Conservation (phyloP, 2,329 filamentous ascomycete genomes). For the Hawksworthiomyces lignivorus region DNA sequence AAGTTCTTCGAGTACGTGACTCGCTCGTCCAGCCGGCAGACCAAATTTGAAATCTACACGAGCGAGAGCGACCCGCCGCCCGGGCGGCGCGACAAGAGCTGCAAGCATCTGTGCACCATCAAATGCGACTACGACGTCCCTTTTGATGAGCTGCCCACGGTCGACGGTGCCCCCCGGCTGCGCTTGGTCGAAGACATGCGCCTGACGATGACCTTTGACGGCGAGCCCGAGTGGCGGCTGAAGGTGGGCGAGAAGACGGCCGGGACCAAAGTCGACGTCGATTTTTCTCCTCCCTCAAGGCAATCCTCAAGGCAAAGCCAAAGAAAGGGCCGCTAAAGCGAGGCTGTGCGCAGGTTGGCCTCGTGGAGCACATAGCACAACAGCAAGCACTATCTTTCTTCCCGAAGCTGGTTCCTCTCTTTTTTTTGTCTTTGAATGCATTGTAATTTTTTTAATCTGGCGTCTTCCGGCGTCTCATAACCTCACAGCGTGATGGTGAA, state of each 20-base stretch:
- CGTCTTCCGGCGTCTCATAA: too few species aligned
- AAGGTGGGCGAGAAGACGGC: constrained; percentile 5
- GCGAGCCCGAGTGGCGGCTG: constrained; percentile 11
- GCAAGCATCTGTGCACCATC: constrained; percentile 7
- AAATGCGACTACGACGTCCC: constrained; percentile 10
- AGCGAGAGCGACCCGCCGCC: constrained; percentile 6
- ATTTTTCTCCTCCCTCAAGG: too few species aligned
- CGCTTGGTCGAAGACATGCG: constrained; percentile 10
- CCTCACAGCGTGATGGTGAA: too few species aligned
- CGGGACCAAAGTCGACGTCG: constrained; percentile 4
- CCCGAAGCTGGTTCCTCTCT: too few species aligned
- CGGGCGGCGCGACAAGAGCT: constrained; percentile 1
- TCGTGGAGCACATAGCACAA: too few species aligned
- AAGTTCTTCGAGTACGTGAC: constrained; percentile 9
- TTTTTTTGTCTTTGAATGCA: neutral
- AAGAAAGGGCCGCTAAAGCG: too few species aligned
- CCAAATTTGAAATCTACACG: constrained; percentile 8
- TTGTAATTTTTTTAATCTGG: too few species aligned
- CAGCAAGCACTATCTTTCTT: too few species aligned
- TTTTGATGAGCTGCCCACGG: constrained; percentile 7
- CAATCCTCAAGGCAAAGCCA: too few species aligned
- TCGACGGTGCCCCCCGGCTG: neutral
- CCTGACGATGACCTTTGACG: constrained; percentile 11
- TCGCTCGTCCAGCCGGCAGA: neutral
- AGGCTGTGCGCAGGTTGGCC: too few species aligned